phyloP scores from a whole-genome alignment of 208 protist genomes.

The Trypanosoma vivax region DNA sequence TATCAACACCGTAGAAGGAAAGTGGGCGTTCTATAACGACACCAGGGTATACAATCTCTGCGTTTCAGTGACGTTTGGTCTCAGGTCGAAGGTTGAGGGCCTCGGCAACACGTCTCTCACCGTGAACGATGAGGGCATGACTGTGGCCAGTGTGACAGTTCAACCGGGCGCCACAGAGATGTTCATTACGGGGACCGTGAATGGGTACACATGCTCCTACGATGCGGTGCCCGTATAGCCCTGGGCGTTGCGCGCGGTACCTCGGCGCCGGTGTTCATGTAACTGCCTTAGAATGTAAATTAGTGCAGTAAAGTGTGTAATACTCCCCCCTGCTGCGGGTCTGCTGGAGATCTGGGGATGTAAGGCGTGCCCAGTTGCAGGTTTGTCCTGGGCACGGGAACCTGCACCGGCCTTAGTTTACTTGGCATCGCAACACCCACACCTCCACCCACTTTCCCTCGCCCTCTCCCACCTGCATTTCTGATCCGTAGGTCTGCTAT shows the following conservation, averaged over 20 bases:
- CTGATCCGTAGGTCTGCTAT: not conserved
- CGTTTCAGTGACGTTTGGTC: constrained; percentile 38
- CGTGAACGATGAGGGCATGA: constrained; percentile 20
- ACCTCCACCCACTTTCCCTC: too few relatives aligned
- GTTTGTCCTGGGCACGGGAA: too few relatives aligned
- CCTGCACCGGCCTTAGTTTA: too few relatives aligned
- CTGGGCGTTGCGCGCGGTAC: not conserved
- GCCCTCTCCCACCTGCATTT: too few relatives aligned
- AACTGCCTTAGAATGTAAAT: not conserved
- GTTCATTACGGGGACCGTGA: constrained; percentile 34
- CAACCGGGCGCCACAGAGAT: constrained; percentile 54
- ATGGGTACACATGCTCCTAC: constrained; percentile 32
- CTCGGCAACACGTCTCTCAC: constrained; percentile 18
- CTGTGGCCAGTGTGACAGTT: constrained; percentile 29
- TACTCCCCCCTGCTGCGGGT: too few relatives aligned
- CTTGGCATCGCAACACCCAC: too few relatives aligned
- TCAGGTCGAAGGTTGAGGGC: constrained; percentile 13
- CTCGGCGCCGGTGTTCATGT: not conserved
- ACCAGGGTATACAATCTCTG: constrained; percentile 64
- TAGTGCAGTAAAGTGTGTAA: not conserved
- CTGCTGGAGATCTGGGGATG: too few relatives aligned
- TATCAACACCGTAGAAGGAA: constrained; percentile 30
- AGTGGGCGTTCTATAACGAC: constrained; percentile 81
- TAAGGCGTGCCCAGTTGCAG: too few relatives aligned
- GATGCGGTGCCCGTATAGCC: constrained; percentile 34